Base-by-base conservation (phyloP, 2,329 filamentous ascomycete genomes). In the Pseudogymnoascus sp. region DNA sequence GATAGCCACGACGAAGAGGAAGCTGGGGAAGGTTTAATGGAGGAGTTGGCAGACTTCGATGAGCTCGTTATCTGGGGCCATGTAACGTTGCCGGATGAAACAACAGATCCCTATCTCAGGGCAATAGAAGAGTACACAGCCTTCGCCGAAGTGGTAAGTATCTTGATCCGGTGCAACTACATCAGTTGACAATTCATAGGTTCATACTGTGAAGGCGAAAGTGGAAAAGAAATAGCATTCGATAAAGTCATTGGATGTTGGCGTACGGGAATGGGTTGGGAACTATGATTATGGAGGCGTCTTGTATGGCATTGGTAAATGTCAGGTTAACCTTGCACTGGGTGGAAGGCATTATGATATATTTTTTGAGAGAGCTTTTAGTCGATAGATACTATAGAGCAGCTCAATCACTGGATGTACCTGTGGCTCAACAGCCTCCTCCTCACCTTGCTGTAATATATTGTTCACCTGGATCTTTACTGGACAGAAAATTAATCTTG, bases 41-140 rank as follows among this genome's bases (percentile, higher is more conserved):
- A 89, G 60, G 78, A 84, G 45, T 78, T 86, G 19, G 86, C 85
- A 1, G 80, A 80, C 14, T 97, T 97, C 71, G 84, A 91, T 6
- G 80, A 89, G 62, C 73, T 96, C 60, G 76, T 91, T 2, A 81
- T 96, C n/a, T 97, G 92, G 92, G 87, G 83, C 0, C 92, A 96
- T 73, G 92, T 94, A 67, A 74, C 77, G 0, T 69, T 83, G 59
- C 85, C 85, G 5, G 85, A 88, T 64, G 79, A 80, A 0, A 78
- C 79, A 29, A 76, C 76, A 5, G 91, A 96, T 74, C 78, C 82
- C 1, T 94, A 91, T 72, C 78, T 90, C 4, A 87, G 88, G 72
- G 85, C 88, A 0, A 77, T 96, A 45, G 82, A 87, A 67, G 92
- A 96, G 74, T 96, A 92, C 91, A 78, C 95, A 63, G 78, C 79